Base-by-base conservation (phyloP, 345 rosid species). In the Rhizophora mangle region DNA sequence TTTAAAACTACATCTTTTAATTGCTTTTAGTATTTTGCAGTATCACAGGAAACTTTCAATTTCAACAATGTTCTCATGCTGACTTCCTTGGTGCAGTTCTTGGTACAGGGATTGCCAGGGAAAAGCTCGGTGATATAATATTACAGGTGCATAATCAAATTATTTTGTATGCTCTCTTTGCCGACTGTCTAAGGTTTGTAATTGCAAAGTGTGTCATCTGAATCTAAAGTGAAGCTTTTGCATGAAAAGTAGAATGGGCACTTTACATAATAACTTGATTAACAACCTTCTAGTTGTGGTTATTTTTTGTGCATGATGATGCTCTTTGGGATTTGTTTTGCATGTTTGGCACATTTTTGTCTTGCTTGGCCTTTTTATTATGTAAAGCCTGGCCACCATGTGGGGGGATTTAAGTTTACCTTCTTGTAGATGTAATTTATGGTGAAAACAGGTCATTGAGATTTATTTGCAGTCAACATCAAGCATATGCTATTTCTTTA, bases 61-160 rank as follows among this genome's bases (percentile, higher is more conserved):
- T 94, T 69, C 85, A 87, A 74, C 80, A 87, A 15, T 91, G 91
- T 81, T 87, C 93, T 79, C 97, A 94, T 70, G 96, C 96, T 72
- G 96, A 94, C 82, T 91, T 89, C 77, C 97, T 91, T 73, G 97
- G 98, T 8, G 72, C 98, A 56, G 87, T 94, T 85, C 91, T 94
- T 72, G 97, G 95, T 61, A 86, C 97, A 16, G 97, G 97, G 60
- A 89, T 94, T 74, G 80, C 86, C 21, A 83, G 96, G 74, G 96
- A 88, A 34, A 91, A 91, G 82, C 82, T 91, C 11, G 98, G 98
- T 67, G 98, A 94, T 78, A 88, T 94, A 74, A 72, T 91, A 63
- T 74, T 94, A 82, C 95, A 89, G 97, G 98, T 93, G 79, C 58
- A 68, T 79, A 22, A 59, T 49, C 29, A 30, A 71, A 65, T 55